Base-by-base conservation (phyloP, 768 basidiomycete species). In the Rhizopogon salebrosus region DNA sequence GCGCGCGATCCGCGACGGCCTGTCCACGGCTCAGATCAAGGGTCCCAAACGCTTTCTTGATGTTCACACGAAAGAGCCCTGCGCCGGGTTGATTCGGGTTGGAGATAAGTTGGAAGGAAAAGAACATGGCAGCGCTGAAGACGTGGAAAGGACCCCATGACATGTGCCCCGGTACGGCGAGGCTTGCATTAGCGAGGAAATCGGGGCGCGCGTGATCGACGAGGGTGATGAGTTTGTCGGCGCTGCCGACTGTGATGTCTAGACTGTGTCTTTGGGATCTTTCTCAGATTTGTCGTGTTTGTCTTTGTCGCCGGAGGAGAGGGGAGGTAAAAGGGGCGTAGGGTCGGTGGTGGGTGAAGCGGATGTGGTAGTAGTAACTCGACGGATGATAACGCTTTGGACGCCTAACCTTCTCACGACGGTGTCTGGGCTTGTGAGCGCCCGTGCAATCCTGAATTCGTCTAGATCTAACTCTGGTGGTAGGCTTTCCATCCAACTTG, bases 61-160 rank as follows among this genome's bases (percentile, higher is more conserved):
- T 86, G 60, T 84, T 87, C 31, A 79, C 78, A 18, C 89, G 85
- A 71, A 90, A 90, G 34, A 89, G 74, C 26, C 80, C 80, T 39
- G 87, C 87, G 23, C 86, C 89, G 41, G 86, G 85, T 57, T 89
- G 88, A 55, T 87, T 87, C 48, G 88, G 85, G 60, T 88, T 84
- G 34, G 84, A 79, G 60, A 91, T 85, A 45, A 92, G 78, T 61
- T 92, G 89, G 71, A 91, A 91, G n/a, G 87, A 87, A 78, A 92
- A 90, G 71, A 92, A 92, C 84, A 92, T 90, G 45, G 87, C 87
- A 18, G 90, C 88, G 43, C 85, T 85, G 73, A 92, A 92, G 59
- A 85, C 82, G 62, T 92, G 89, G 71, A 87, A 88, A 0, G 89
- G 87, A 4, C 84, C 85, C 84, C 87, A 89, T 59, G 82, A 83